Base-by-base conservation (phyloP, 345 rosid species). In the sweet orange (Citrus sinensis) region DNA sequence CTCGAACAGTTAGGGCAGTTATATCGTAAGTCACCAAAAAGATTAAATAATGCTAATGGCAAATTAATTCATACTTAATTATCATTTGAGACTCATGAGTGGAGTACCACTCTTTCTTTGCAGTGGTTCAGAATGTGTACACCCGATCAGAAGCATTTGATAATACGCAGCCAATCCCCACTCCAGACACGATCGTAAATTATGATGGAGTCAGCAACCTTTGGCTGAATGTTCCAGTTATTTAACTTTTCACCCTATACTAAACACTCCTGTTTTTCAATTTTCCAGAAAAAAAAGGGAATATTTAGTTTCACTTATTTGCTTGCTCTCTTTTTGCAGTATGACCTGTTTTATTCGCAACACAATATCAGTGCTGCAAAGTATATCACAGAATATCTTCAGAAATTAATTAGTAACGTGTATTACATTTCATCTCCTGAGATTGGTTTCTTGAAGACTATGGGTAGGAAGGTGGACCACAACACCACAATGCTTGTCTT, bases 221-320 rank as follows among this genome's bases (percentile, higher is more conserved):
- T 49, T 95, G 98, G 98, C 59, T 95, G 76, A 93, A 87, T 80
- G 92, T 93, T 82, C 92, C 89, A 95, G 98, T 92, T 35, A 4
- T 17, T 54, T 19, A 17, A 17, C 58, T 54, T 54, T 54, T 54
- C n/a, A 54, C 58, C 58, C 58, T 16, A 17, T 17, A 19, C 2
- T 17, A 1, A 4, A 54, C 8, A 17, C 32, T 49, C 6, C 20
- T 2, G n/a, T 2, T 13, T 66, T n/a, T 65, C 10, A 6, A 11
- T 17, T 25, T 27, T 25, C 7, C 20, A 9, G 29, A 5, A 2
- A 7, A 7, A 30, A 32, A 32, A 35, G 63, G 46, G 65, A 60
- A 60, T 10, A 7, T 9, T 30, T 30, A 27, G 19, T 39, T 42
- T 24, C 5, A 68, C 6, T 42, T 14, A 17, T 51, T 59, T 51